Evolutionary conservation across 495 filamentous ascomycete species (phyloP).

Genomic region (Xylaria acuta): DNA sequence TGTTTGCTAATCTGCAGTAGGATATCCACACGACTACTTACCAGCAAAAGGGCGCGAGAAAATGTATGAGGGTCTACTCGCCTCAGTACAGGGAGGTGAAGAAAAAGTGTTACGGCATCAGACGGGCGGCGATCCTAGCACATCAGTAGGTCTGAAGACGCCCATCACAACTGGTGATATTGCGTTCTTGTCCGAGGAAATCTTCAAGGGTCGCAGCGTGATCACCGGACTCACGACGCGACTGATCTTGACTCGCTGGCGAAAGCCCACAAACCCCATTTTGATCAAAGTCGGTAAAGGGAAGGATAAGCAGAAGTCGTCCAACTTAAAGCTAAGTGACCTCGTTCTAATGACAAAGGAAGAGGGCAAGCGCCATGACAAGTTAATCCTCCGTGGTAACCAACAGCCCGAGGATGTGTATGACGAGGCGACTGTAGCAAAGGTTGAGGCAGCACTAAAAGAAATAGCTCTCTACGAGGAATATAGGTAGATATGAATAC

Average conservation of each 20-base stretch:
- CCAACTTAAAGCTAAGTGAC: slow-evolving; percentile 68
- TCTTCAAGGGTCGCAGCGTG: slow-evolving; percentile 82
- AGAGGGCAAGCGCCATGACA: slow-evolving; percentile 81
- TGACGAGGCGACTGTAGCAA: slow-evolving; percentile 63
- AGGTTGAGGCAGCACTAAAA: slow-evolving; percentile 65
- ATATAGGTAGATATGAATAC: slow-evolving; percentile 36
- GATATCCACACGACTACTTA: slow-evolving; percentile 85
- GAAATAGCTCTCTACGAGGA: slow-evolving; percentile 50
- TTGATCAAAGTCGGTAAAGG: slow-evolving; percentile 58
- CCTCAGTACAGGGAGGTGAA: slow-evolving; percentile 72
- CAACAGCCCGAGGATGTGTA: slow-evolving; percentile 77
- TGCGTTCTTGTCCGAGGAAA: slow-evolving; percentile 86
- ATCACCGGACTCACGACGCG: slow-evolving; percentile 81
- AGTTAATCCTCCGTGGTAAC: slow-evolving; percentile 73
- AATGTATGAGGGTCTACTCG: slow-evolving; percentile 83
- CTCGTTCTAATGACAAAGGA: slow-evolving; percentile 97
- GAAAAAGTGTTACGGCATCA: slow-evolving; percentile 69
- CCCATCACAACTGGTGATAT: slow-evolving; percentile 81
- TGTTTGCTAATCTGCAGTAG: slow-evolving; percentile 38
- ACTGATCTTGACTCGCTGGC: slow-evolving; percentile 79
- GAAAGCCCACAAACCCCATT: slow-evolving; percentile 53
- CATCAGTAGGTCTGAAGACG: slow-evolving; percentile 71
- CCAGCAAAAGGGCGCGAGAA: slow-evolving; percentile 84
- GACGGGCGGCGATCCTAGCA: slow-evolving; percentile 60
- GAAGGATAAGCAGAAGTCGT: slow-evolving; percentile 73